These are phyloP conservation scores for Paecilomyces dactylethromorphus DNA, from an alignment of 2,329 filamentous ascomycete species.

Conservation along the genomic window DNA sequence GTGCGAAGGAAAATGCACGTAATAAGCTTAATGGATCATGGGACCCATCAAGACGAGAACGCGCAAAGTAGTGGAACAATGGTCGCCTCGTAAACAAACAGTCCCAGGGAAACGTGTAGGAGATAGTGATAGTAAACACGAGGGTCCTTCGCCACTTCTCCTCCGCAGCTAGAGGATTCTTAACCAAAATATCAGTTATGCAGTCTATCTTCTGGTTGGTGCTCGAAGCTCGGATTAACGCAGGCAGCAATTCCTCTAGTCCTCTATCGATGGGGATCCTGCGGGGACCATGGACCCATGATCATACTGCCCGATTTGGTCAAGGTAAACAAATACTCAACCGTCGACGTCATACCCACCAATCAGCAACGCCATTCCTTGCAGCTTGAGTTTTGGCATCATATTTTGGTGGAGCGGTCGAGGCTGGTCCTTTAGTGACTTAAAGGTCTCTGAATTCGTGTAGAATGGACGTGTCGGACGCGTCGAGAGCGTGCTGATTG, in stretches of 20 bases:
- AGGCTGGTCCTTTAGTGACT: not conserved
- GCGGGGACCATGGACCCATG: not conserved
- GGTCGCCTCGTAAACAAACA: not conserved
- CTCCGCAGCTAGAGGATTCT: not conserved
- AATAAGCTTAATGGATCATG: not conserved
- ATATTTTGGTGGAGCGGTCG: not conserved
- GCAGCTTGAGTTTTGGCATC: not conserved
- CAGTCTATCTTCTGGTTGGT: not conserved
- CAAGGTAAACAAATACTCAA: conserved; percentile 7
- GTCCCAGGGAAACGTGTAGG: not conserved
- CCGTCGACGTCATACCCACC: not conserved
- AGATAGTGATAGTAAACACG: not conserved
- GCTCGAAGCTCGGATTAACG: not conserved
- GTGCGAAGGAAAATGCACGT: not conserved
- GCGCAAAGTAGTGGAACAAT: not conserved
- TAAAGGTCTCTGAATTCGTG: not conserved
- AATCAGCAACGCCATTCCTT: not conserved
- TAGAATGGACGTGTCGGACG: conserved; percentile 1
- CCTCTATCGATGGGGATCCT: not conserved
- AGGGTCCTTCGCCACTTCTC: not conserved
- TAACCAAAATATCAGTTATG: not conserved
- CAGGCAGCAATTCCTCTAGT: conserved; percentile 2
- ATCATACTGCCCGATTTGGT: conserved; percentile 6
- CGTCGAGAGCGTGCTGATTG: conserved; percentile 1
- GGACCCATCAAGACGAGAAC: not conserved